Evolutionary conservation across 2,329 filamentous ascomycete genomes (phyloP).

Genomic region (Fusarium sublunatum): DNA sequence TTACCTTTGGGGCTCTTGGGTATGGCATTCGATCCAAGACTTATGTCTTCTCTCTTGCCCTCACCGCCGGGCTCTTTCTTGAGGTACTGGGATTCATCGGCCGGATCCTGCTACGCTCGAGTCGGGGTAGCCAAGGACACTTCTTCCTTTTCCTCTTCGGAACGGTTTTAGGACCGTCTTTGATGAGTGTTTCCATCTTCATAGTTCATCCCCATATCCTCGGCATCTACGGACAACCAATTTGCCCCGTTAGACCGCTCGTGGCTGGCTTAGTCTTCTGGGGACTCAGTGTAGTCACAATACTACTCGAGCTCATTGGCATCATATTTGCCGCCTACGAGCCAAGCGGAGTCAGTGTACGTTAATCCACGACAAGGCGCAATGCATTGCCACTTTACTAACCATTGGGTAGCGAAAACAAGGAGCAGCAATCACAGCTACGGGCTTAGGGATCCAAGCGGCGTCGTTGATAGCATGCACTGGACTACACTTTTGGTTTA

Average conservation of each 20-base stretch:
- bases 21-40: slow-evolving; percentile 56
- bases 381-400: slow-evolving; percentile 13
- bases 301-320: slow-evolving; percentile 56
- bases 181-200: slow-evolving; percentile 59
- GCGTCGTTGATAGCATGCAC: slow-evolving; percentile 55
- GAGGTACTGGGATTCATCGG: slow-evolving; percentile 61
- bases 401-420: slow-evolving; percentile 46
- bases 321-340: slow-evolving; percentile 54
- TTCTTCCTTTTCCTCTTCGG: slow-evolving; percentile 61
- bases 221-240: slow-evolving; percentile 58
- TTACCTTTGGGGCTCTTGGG: slow-evolving; percentile 54
- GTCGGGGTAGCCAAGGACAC: slow-evolving; percentile 49
- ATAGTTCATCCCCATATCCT: slow-evolving; percentile 60
- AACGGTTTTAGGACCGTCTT: slow-evolving; percentile 59
- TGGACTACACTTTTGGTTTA: slow-evolving; percentile 55
- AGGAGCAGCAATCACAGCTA: slow-evolving; percentile 55
- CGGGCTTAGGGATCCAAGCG: slow-evolving; percentile 59
- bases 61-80: slow-evolving; percentile 56
- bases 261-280: slow-evolving; percentile 52
- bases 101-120: slow-evolving; percentile 55
- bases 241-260: slow-evolving; percentile 52
- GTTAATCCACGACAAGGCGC: slow-evolving; percentile 23
- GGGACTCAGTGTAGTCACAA: slow-evolving; percentile 50
- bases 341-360: slow-evolving; percentile 51
- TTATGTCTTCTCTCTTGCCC: slow-evolving; percentile 53